These are phyloP conservation scores for Mycena venus DNA, from an alignment of 768 basidiomycete species.

Conservation along the genomic window DNA sequence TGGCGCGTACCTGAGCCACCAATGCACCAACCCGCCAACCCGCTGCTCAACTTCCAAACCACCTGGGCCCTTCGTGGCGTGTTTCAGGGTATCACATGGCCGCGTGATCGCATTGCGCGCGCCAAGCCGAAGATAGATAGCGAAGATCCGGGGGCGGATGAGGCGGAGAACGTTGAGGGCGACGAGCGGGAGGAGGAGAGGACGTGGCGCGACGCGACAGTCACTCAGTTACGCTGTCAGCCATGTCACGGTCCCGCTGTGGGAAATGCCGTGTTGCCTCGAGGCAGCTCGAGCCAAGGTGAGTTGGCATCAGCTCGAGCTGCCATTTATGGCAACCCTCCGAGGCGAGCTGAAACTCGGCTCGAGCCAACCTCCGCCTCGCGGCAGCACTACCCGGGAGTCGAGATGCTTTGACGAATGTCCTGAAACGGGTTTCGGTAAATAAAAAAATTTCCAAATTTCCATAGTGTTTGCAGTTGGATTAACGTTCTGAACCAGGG, in stretches of 20 bases:
- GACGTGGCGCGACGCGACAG: background rate
- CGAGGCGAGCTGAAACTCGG: background rate
- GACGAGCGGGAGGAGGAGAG: background rate
- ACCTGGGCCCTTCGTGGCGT: background rate
- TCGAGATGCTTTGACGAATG: no score
- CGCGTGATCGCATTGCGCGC: background rate
- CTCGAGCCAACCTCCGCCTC: background rate
- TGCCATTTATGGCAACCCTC: background rate
- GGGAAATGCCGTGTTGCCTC: no score
- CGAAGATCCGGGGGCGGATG: no score
- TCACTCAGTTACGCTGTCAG: background rate
- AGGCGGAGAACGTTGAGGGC: background rate
- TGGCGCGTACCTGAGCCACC: background rate
- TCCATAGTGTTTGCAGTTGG: no score
- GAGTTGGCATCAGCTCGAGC: background rate
- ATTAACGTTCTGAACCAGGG: no score
- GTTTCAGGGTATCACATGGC: background rate
- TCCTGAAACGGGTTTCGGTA: no score
- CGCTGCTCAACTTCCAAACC: background rate
- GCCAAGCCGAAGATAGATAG: background rate
- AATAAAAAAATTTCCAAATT: no score
- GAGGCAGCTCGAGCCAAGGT: background rate
- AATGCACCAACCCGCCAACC: background rate
- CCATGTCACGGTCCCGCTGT: no score
- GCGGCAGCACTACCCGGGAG: no score